phyloP scores from a whole-genome alignment of 1,284 basidiomycete genomes.

The Tilletia walkeri region DNA sequence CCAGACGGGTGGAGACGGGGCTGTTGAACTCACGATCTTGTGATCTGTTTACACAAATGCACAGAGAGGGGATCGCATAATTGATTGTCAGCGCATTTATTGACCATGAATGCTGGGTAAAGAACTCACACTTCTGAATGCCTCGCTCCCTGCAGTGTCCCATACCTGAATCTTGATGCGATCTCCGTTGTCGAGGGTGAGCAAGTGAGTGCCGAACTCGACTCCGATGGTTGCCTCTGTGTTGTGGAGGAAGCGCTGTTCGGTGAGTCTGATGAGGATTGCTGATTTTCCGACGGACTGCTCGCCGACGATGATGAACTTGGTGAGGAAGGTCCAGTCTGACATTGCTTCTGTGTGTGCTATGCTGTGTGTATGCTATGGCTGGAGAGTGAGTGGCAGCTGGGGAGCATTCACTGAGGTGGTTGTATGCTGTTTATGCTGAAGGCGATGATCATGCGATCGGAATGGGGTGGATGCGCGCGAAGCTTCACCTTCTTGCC shows the following conservation, averaged over 20 bases:
- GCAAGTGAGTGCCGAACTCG: conserved; percentile 51
- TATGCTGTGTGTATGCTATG: background rate
- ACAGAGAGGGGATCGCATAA: no score
- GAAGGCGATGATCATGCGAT: background rate
- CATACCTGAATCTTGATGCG: conserved; percentile 52
- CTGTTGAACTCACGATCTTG: conserved; percentile 24
- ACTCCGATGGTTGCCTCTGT: conserved; percentile 53
- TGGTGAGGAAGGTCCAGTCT: conserved; percentile 51
- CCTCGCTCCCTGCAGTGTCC: conserved; percentile 52
- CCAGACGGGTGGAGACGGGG: no score
- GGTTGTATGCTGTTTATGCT: background rate
- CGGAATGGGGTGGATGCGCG: background rate
- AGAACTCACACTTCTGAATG: conserved; percentile 37
- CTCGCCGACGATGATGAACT: conserved; percentile 52
- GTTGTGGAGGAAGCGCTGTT: conserved; percentile 47
- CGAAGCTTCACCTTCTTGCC: background rate
- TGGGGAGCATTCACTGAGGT: background rate
- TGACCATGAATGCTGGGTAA: no score
- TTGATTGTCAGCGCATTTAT: no score
- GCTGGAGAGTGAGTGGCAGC: background rate
- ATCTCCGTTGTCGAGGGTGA: conserved; percentile 45
- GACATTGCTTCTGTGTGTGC: background rate
- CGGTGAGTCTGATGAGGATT: conserved; percentile 48
- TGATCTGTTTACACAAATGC: conserved; percentile 27
- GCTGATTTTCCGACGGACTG: conserved; percentile 52